Evolutionary conservation across 179 eudicot species (phyloP), one percentile per base, ranked within the genome.

Genomic region (Silene noctiflora): DNA sequence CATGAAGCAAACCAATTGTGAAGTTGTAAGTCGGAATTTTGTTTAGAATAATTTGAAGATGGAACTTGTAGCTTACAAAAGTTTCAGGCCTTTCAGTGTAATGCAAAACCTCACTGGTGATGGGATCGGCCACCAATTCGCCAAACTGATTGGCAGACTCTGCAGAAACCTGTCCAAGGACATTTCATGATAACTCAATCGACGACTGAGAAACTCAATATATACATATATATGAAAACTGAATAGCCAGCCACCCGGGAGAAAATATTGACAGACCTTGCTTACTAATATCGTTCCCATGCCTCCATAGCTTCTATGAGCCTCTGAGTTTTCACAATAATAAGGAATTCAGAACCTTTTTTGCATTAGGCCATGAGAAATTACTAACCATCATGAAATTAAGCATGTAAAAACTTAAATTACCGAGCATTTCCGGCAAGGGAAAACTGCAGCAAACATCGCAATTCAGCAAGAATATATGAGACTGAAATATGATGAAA

Each of bases 361-460:
- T 66, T 56, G 53, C 25, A 17, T 58, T 13, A 58, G 56, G 62
- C 5, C 16, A 76, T 39, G 42, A 71, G 19, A 56, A 56, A 16
- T 56, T 56, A 56, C 19, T 2, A n/a, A 56, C 27, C 24, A 71
- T 66, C 61, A 56, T 31, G 39, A 74, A 77, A 71, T 31, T 66
- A 44, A 25, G 29, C 17, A 65, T 65, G 60, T 12, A 12, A 33
- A 29, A 14, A 13, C 67, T 29, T 0, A 68, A 62, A 24, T 86
- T 84, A 93, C 98, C 97, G n/a, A 94, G 87, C 98, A 93, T 90
- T 80, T 86, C 89, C 33, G 90, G 86, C 76, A 96, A 85, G 8
- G 97, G 96, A 84, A 93, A 90, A 84, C 84, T 90, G 82, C 97
- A 92, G 85, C 98, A 92, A 55, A 94, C 96, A 75, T 94, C 97